phyloP scores from a whole-genome alignment of 257 asterid genomes.

The Solanum okadae region DNA sequence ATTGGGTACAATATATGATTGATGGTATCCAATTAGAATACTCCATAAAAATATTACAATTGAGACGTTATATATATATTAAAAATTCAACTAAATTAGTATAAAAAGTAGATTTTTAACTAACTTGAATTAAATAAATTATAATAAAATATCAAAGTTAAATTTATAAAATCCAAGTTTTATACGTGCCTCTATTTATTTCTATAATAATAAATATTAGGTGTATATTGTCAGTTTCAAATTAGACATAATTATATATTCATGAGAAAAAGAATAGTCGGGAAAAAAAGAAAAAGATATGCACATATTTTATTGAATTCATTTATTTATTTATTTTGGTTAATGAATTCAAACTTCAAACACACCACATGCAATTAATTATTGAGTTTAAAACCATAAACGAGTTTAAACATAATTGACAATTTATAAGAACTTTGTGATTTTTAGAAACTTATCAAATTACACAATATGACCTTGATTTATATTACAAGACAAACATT shows the following conservation, averaged over 20 bases:
- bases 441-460: too few relatives aligned
- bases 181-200: too few relatives aligned
- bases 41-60: neutral
- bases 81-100: too few relatives aligned
- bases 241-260: too few relatives aligned
- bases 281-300: too few relatives aligned
- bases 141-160: neutral
- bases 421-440: too few relatives aligned
- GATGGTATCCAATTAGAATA: neutral
- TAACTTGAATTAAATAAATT: neutral
- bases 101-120: too few relatives aligned
- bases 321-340: too few relatives aligned
- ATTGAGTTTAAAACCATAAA: neutral
- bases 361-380: neutral
- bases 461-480: neutral
- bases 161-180: too few relatives aligned
- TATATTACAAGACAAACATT: neutral
- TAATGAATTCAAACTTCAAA: neutral
- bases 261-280: too few relatives aligned
- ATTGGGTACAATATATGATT: neutral
- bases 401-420: too few relatives aligned
- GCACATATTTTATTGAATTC: neutral
- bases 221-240: too few relatives aligned
- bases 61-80: neutral
- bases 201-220: neutral